A percentile compares a stretch with the other conserved stretches of the same genome.
Conservation (phyloP, 1,284 basidiomycete genomes). For the Leccinum fallax region DNA sequence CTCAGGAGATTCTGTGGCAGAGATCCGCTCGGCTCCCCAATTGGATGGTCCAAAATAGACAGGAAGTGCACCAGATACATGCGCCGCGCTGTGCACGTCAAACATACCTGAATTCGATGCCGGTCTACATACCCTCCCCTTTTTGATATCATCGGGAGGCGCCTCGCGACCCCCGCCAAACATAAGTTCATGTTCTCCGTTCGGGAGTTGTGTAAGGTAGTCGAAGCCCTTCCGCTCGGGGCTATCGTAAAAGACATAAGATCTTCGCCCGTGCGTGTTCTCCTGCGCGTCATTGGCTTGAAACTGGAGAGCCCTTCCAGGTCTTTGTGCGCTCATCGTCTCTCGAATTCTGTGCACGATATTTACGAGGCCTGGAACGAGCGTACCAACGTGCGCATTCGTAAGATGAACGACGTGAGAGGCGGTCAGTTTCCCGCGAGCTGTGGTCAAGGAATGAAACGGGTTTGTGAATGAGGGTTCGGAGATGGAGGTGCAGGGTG, state of each 20-base stretch:
- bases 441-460: conserved; percentile 52
- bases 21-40: conserved; percentile 38
- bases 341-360: conserved; percentile 62
- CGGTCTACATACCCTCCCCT: conserved; percentile 39
- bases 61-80: conserved; percentile 50
- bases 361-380: conserved; percentile 62
- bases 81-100: conserved; percentile 43
- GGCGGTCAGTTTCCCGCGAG: conserved; percentile 54
- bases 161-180: conserved; percentile 55
- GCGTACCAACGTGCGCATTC: conserved; percentile 74
- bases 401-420: conserved; percentile 77
- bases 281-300: conserved; percentile 31
- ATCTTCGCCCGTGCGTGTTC: conserved; percentile 41
- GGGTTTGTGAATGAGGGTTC: conserved; percentile 25
- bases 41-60: conserved; percentile 48
- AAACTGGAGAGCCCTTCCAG: conserved; percentile 39
- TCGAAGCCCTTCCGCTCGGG: conserved; percentile 50
- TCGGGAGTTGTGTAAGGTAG: conserved; percentile 72
- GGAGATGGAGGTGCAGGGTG: conserved; percentile 49
- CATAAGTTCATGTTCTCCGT: conserved; percentile 57
- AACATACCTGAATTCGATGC: conserved; percentile 43
- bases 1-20: conserved; percentile 5
- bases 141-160: conserved; percentile 24
- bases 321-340: conserved; percentile 70
- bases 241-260: conserved; percentile 62